phyloP scores from a whole-genome alignment of 2,329 filamentous ascomycete species.

The Pseudocercospora fuligena region DNA sequence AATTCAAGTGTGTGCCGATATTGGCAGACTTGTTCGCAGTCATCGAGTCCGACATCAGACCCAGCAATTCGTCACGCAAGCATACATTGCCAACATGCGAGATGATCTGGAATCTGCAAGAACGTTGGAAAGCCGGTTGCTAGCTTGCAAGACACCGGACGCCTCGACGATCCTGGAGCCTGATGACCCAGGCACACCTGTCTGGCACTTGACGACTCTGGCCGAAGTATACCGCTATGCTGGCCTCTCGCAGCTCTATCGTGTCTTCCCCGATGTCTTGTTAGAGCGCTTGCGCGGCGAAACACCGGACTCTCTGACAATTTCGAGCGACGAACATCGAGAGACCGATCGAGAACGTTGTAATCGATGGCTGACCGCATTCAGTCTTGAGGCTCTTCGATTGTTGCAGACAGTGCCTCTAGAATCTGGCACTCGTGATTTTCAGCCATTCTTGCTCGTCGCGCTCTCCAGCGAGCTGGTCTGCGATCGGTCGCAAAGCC shows the following conservation, averaged over 20 bases:
- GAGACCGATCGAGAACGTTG: constrained; percentile 35
- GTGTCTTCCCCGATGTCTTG: constrained; percentile 53
- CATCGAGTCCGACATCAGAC: constrained; percentile 25
- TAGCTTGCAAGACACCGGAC: constrained; percentile 54
- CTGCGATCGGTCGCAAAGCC: constrained; percentile 15
- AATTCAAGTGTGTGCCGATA: constrained; percentile 52
- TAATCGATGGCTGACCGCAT: constrained; percentile 55
- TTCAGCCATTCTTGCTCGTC: constrained; percentile 61
- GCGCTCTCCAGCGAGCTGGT: constrained; percentile 37
- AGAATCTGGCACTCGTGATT: constrained; percentile 59
- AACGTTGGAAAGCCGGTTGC: constrained; percentile 55
- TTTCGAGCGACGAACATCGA: constrained; percentile 7
- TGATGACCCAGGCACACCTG: constrained; percentile 58
- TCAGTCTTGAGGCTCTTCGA: constrained; percentile 57
- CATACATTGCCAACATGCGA: constrained; percentile 26
- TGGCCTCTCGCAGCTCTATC: constrained; percentile 60
- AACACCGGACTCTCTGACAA: constrained; percentile 13
- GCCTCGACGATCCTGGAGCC: constrained; percentile 56
- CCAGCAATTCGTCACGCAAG: constrained; percentile 32
- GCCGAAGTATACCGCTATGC: constrained; percentile 60
- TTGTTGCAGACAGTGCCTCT: constrained; percentile 56
- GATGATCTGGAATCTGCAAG: constrained; percentile 40
- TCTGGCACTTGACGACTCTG: constrained; percentile 59
- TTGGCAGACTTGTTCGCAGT: constrained; percentile 44
- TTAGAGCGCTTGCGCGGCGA: constrained; percentile 17